Base-by-base conservation (phyloP, 2,329 filamentous ascomycete species). In the Apiospora sp. region DNA sequence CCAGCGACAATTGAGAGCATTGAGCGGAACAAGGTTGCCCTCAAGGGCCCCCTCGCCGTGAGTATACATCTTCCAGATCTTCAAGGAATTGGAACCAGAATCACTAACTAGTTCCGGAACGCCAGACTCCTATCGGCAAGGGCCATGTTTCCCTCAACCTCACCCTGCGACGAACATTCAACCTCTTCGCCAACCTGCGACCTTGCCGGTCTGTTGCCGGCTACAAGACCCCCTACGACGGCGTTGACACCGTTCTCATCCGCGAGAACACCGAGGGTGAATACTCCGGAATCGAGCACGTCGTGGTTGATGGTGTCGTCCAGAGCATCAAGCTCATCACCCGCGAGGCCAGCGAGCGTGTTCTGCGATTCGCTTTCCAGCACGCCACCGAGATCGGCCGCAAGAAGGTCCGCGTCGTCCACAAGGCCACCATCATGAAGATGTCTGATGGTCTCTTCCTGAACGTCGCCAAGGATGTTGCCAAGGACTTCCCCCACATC, bases 341-440 rank as follows among this genome's bases (percentile, higher is more conserved):
- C 81, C 90, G 92, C 77, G 94, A 95, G 83, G 96, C 96, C 76
- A 95, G 92, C 77, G 96, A 99, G 91, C 93, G 96, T 79, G 96
- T 99, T 71, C 91, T 98, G 78, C 93, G 95, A 82, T 99, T 95
- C 85, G 96, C 97, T 80, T 99, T 99, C 92, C 96, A 99, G 88
- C 95, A 99, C 84, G 96, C 96, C 79, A 90, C 96, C 85, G 91
- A 94, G 79, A 93, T 98, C 81, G 95, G 95, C 86, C 94, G 94
- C 89, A 95, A 92, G 83, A 98, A 98, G 93, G 96, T 98, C 81
- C 94, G 95, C 82, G 96, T 95, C 74, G 95, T 98, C 76, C 96
- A 99, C 93, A 99, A 99, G 91, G 96, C 96, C 84, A 98, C 96
- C 82, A 99, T 99, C 88, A 99, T 99, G 96, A 99, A 99, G 92